Percentiles rank a stretch among this genome's conserved stretches.
These are phyloP conservation scores for Yarrowia galli DNA, from an alignment of 1,139 yeast genomes.

Conservation along the genomic window DNA sequence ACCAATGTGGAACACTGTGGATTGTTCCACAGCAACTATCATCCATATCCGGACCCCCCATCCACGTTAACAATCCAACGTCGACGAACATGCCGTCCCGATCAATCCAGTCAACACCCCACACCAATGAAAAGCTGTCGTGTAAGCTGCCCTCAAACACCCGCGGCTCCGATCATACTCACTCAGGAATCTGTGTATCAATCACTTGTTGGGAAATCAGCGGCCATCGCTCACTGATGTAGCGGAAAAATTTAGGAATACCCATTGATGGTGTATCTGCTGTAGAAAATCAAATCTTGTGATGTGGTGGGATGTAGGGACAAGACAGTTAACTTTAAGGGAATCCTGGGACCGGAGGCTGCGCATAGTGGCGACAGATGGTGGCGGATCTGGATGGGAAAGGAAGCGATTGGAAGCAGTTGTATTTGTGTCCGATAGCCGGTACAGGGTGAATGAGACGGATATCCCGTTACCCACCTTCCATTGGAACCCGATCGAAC, in stretches of 20 bases:
- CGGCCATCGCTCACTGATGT: slow-evolving; percentile 99
- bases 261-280: slow-evolving; percentile 55
- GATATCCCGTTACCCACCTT: too few relatives aligned
- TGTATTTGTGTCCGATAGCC: not conserved
- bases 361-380: slow-evolving; percentile 4
- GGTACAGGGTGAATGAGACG: not conserved
- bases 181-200: slow-evolving; percentile 84
- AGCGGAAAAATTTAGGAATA: slow-evolving; percentile 95
- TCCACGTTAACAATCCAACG: too few relatives aligned
- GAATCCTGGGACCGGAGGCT: not conserved
- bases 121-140: too few relatives aligned
- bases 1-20: not conserved
- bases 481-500: not conserved
- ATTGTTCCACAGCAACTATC: not conserved
- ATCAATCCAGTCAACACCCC: not conserved
- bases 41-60: too few relatives aligned
- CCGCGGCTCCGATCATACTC: slow-evolving; percentile 40
- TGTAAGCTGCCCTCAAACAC: not conserved
- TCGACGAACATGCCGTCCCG: not conserved
- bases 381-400: not conserved
- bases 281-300: slow-evolving; percentile 27
- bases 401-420: slow-evolving; percentile 6
- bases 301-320: slow-evolving; percentile 32
- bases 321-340: slow-evolving; percentile 11
- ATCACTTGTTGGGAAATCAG: slow-evolving; percentile 87